Evolutionary conservation across 352 stramenopile species (phyloP).

Genomic region (Pelagophyceae sp.): DNA sequence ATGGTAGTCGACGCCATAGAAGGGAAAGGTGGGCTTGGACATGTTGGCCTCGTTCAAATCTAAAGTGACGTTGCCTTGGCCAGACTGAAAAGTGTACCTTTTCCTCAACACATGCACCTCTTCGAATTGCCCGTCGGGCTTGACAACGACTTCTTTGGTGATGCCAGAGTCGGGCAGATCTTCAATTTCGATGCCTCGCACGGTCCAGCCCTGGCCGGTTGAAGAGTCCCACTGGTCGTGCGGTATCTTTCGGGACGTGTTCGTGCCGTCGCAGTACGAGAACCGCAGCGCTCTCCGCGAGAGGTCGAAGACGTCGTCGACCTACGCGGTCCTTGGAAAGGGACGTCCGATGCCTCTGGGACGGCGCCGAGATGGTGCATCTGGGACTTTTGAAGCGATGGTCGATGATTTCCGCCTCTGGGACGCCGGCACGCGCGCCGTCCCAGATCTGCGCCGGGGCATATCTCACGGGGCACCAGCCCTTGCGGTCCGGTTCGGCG

Average conservation of each 20-base stretch:
- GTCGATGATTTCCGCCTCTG: not conserved
- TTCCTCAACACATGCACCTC: not conserved
- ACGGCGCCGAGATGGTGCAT: too few relatives aligned
- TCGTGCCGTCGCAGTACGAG: not conserved
- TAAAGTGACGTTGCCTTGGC: not conserved
- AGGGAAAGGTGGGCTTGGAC: not conserved
- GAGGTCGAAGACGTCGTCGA: not conserved
- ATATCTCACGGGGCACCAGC: not conserved
- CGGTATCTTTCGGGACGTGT: not conserved
- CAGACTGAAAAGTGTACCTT: not conserved
- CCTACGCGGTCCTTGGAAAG: not conserved
- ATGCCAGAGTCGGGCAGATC: not conserved
- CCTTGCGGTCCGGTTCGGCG: not conserved
- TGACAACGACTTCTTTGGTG: not conserved
- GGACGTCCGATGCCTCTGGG: too few relatives aligned
- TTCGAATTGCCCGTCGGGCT: not conserved
- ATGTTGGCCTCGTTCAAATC: not conserved
- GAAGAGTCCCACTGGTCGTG: not conserved
- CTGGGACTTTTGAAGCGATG: too few relatives aligned
- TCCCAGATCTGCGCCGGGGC: conserved; percentile 6
- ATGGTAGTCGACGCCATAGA: not conserved
- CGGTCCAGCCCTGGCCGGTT: not conserved
- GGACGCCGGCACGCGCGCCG: not conserved
- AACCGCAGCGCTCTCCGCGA: not conserved
- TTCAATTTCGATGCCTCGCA: not conserved